phyloP scores from a whole-genome alignment of 306 rosid species.

The Aeschynomene evenia region DNA sequence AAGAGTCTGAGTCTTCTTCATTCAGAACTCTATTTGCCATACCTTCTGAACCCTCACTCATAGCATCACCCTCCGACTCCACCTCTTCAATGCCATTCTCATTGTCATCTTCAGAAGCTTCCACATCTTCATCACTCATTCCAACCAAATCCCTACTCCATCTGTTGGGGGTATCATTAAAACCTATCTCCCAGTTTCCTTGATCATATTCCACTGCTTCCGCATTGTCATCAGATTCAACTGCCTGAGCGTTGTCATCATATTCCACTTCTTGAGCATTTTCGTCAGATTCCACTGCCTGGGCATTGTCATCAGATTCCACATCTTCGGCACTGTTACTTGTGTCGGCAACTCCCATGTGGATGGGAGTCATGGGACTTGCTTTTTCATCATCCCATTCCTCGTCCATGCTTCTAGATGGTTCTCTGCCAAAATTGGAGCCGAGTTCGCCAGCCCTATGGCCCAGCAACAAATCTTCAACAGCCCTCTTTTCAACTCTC shows the following conservation, averaged over 20 bases:
- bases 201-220: slow-evolving; percentile 69
- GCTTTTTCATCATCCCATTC: slow-evolving; percentile 72
- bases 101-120: slow-evolving; percentile 71
- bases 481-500: slow-evolving; percentile 58
- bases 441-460: slow-evolving; percentile 38
- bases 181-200: slow-evolving; percentile 85
- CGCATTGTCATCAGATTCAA: slow-evolving; percentile 69
- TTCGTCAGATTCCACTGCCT: slow-evolving; percentile 58
- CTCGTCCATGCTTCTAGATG: slow-evolving; percentile 57
- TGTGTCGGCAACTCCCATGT: slow-evolving; percentile 49
- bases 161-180: slow-evolving; percentile 52
- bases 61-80: slow-evolving; percentile 62
- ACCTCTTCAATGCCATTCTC: slow-evolving; percentile 46
- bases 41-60: slow-evolving; percentile 77
- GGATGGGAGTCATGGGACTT: slow-evolving; percentile 34
- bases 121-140: slow-evolving; percentile 70
- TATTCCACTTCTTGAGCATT: slow-evolving; percentile 68
- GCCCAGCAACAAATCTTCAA: slow-evolving; percentile 50
- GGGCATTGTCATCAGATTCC: slow-evolving; percentile 71
- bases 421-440: slow-evolving; percentile 53
- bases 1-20: slow-evolving; percentile 62
- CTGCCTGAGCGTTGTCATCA: slow-evolving; percentile 48
- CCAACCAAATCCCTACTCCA: slow-evolving; percentile 62
- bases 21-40: slow-evolving; percentile 48
- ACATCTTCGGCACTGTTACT: slow-evolving; percentile 52